Percentiles rank a stretch among this genome's conserved stretches.
Evolutionary conservation across 352 stramenopile species (phyloP).

Genomic region (Saprolegnia parasitica): DNA sequence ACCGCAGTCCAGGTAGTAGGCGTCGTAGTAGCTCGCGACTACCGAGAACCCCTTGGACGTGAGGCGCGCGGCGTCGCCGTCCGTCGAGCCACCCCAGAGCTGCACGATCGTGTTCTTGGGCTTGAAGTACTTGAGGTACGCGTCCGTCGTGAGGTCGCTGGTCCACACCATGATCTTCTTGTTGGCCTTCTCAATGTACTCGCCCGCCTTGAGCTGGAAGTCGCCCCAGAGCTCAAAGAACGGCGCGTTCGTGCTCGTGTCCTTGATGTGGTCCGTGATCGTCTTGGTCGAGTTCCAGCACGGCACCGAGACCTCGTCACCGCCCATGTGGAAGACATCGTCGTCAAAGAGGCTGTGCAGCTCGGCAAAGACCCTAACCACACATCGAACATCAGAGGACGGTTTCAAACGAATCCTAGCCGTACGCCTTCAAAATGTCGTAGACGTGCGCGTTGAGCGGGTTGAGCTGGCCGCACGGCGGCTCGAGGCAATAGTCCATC

Average conservation of each 20-base stretch:
- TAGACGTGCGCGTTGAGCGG: conserved; percentile 29
- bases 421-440: conserved; percentile 26
- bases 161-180: conserved; percentile 28
- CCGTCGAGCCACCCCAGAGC: conserved; percentile 15
- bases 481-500: conserved; percentile 20
- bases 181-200: not conserved
- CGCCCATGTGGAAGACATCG: conserved; percentile 32
- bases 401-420: not conserved
- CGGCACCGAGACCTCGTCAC: conserved; percentile 30
- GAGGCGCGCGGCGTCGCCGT: not conserved
- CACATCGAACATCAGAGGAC: too few relatives aligned
- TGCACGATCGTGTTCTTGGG: conserved; percentile 20
- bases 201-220: conserved; percentile 17
- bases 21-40: conserved; percentile 24
- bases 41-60: conserved; percentile 14
- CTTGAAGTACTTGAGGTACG: conserved; percentile 18
- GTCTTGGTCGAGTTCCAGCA: conserved; percentile 29
- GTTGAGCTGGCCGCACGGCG: conserved; percentile 30
- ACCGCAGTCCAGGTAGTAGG: conserved; percentile 27
- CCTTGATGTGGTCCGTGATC: conserved; percentile 20
- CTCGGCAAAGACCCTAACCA: conserved; percentile 27
- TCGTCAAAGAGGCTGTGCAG: conserved; percentile 23
- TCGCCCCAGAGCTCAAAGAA: conserved; percentile 23
- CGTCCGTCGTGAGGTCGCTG: conserved; percentile 22
- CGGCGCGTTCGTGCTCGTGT: not conserved